These are phyloP conservation scores for Trichoderma afroharzianum DNA, from an alignment of 2,329 filamentous ascomycete species.

Conservation along the genomic window DNA sequence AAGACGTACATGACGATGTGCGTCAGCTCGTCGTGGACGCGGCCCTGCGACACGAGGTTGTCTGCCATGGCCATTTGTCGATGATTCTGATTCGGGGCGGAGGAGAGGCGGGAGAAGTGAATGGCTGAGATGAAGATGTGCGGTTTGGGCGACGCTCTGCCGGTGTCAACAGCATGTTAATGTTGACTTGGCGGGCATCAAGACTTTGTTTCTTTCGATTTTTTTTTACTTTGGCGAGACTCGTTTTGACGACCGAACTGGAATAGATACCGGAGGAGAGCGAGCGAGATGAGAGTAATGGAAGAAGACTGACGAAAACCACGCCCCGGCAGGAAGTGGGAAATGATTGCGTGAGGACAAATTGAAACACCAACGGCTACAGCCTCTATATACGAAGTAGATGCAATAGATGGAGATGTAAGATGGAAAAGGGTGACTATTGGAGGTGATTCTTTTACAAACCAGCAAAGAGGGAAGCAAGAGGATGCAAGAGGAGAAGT, in stretches of 20 bases:
- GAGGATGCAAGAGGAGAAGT: not conserved
- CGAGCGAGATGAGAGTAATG: not conserved
- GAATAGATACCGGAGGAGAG: not conserved
- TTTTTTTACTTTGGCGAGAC: not conserved
- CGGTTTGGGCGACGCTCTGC: not conserved
- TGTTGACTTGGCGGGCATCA: not conserved
- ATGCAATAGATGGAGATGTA: not conserved
- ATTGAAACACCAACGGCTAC: not conserved
- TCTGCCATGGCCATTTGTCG: not conserved
- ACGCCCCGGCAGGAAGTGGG: not conserved
- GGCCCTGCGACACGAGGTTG: slow-evolving; percentile 4
- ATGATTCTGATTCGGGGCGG: not conserved
- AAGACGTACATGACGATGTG: slow-evolving; percentile 19
- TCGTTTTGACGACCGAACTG: not conserved
- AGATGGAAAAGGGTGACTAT: not conserved
- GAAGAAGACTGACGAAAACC: not conserved
- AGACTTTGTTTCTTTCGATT: not conserved
- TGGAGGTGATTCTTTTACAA: not conserved
- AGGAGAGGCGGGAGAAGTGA: not conserved
- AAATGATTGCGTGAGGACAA: not conserved
- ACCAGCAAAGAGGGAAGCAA: not conserved
- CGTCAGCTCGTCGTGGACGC: not conserved
- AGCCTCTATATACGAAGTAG: not conserved
- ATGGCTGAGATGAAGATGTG: not conserved
- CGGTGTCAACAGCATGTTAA: slow-evolving; percentile 6